phyloP scores from a whole-genome alignment of 805 yeast species.

The Tetrapisispora iriomotensis region DNA sequence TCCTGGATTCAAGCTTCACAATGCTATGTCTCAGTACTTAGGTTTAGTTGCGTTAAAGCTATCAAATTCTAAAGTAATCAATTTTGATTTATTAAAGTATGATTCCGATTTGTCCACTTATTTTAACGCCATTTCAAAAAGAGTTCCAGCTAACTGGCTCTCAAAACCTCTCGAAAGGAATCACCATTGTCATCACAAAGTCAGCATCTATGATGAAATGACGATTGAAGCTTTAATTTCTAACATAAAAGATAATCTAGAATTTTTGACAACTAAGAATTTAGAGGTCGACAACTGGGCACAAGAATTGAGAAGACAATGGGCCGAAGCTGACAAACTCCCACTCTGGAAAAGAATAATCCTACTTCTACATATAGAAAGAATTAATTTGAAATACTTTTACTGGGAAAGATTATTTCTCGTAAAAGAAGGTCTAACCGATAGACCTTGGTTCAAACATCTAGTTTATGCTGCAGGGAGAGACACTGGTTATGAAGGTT shows the following conservation, averaged over 20 bases:
- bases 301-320: conserved; percentile 14
- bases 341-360: conserved; percentile 27
- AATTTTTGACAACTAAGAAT: neutral
- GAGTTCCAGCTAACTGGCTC: conserved; percentile 34
- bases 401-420: conserved; percentile 39
- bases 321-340: conserved; percentile 24
- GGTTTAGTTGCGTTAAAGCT: conserved; percentile 42
- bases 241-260: neutral
- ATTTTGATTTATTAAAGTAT: conserved; percentile 29
- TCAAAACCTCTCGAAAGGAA: neutral
- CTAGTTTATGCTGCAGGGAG: conserved; percentile 44
- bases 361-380: conserved; percentile 19
- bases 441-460: conserved; percentile 47
- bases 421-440: conserved; percentile 36
- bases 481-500: conserved; percentile 48
- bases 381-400: conserved; percentile 31
- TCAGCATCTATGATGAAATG: neutral
- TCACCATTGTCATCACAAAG: conserved; percentile 1
- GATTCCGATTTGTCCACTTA: conserved; percentile 31
- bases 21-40: conserved; percentile 42
- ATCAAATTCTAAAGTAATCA: conserved; percentile 38
- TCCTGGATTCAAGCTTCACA: conserved; percentile 52
- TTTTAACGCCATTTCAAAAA: conserved; percentile 29
- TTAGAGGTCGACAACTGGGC: conserved; percentile 19
- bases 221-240: neutral